Evolutionary conservation across 2,329 filamentous ascomycete genomes (phyloP).

Genomic region (Botryotinia calthae): DNA sequence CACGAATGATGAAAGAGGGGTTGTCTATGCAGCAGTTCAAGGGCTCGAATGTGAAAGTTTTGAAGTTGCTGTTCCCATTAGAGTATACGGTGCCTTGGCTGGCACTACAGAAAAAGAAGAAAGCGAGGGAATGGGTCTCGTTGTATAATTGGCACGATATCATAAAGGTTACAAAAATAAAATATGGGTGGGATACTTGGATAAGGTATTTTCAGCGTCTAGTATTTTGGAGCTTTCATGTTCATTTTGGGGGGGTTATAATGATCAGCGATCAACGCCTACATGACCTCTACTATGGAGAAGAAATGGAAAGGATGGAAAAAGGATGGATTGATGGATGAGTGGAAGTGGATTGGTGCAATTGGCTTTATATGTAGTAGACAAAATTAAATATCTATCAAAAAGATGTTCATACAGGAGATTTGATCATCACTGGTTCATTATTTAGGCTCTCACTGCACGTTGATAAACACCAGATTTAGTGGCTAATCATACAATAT

Average conservation of each 20-base stretch:
- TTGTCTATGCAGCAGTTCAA: slow-evolving; percentile 74
- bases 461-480: background rate
- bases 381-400: slow-evolving; percentile 7
- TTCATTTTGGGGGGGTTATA: background rate
- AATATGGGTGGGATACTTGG: slow-evolving; percentile 11
- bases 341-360: background rate
- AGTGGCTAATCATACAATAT: background rate
- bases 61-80: slow-evolving; percentile 80
- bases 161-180: background rate
- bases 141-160: slow-evolving; percentile 1
- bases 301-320: background rate
- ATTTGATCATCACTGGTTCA: background rate
- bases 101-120: slow-evolving; percentile 18
- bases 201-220: background rate
- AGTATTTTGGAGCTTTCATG: background rate
- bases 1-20: slow-evolving; percentile 73
- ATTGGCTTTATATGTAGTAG: background rate
- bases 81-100: slow-evolving; percentile 66
- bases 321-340: background rate
- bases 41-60: slow-evolving; percentile 82
- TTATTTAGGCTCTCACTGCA: too few species aligned
- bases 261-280: slow-evolving; percentile 9
- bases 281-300: background rate
- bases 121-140: slow-evolving; percentile 8
- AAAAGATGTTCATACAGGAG: background rate